phyloP scores from a whole-genome alignment of 2,329 filamentous ascomycete genomes.

The Aspergillus brasiliensis region DNA sequence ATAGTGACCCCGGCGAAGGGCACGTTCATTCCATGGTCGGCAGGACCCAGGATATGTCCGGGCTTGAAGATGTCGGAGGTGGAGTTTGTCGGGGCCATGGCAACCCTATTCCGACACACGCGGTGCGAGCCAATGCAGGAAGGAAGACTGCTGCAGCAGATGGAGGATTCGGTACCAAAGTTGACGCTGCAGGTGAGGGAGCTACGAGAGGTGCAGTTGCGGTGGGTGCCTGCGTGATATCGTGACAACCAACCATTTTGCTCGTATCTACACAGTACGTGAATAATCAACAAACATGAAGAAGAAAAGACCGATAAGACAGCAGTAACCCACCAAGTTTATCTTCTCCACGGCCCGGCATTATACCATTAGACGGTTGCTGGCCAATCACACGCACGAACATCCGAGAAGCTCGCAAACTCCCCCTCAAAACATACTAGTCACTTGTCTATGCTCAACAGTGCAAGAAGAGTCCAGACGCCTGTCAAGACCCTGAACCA shows the following conservation, averaged over 20 bases:
- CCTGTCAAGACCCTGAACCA: neutral
- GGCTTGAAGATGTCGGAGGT: slow-evolving; percentile 60
- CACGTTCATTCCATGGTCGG: slow-evolving; percentile 52
- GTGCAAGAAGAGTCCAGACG: no score
- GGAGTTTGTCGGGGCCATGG: slow-evolving; percentile 54
- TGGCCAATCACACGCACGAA: neutral
- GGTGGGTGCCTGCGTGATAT: neutral
- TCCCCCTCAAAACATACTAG: neutral
- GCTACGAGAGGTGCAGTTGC: neutral
- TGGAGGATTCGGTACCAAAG: neutral
- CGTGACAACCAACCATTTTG: neutral
- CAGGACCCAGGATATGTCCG: slow-evolving; percentile 54
- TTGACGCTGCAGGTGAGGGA: slow-evolving; percentile 9
- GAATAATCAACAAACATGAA: neutral
- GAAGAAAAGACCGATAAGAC: neutral
- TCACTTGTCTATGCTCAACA: no score
- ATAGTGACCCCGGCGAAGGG: slow-evolving; percentile 43
- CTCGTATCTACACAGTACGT: neutral
- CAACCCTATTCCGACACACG: slow-evolving; percentile 41
- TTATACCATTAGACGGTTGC: neutral
- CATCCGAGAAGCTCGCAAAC: neutral
- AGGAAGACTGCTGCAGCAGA: neutral
- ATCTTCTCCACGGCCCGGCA: no score
- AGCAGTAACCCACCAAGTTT: no score
- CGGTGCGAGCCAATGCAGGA: slow-evolving; percentile 21